Percentiles rank a stretch among this genome's conserved stretches.
Evolutionary conservation across 495 filamentous ascomycete genomes (phyloP).

Genomic region (Aspergillus panamensis): DNA sequence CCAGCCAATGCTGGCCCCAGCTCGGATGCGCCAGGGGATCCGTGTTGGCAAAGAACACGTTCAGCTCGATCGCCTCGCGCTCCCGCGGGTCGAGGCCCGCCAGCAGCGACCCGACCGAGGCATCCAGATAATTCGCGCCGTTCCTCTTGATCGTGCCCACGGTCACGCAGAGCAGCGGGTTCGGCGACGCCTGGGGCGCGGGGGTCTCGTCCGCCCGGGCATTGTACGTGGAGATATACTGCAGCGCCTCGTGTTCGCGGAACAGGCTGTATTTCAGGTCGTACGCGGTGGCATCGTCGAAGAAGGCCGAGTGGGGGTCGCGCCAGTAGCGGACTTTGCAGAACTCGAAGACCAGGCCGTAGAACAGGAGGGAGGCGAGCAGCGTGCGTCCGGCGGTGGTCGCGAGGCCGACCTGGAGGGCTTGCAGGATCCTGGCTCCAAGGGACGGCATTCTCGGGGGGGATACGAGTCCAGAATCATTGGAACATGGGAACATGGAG

Average conservation of each 20-base stretch:
- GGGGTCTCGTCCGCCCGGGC: constrained; percentile 8
- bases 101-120: constrained; percentile 49
- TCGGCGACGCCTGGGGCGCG: background rate
- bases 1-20: constrained; percentile 49
- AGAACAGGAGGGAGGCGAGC: constrained; percentile 25
- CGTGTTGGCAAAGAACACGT: constrained; percentile 50
- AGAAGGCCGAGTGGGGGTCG: constrained; percentile 45
- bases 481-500: too few relatives aligned
- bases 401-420: background rate
- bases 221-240: constrained; percentile 30
- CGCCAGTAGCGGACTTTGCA: constrained; percentile 32
- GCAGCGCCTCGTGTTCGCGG: constrained; percentile 35
- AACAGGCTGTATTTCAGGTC: constrained; percentile 36
- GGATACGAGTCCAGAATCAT: too few relatives aligned
- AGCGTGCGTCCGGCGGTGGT: constrained; percentile 8
- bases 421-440: background rate
- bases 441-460: background rate
- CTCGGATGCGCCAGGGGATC: constrained; percentile 46
- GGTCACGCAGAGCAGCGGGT: constrained; percentile 30
- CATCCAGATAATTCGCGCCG: constrained; percentile 41
- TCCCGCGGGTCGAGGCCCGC: constrained; percentile 44
- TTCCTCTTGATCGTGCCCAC: constrained; percentile 31
- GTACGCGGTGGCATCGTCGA: constrained; percentile 38
- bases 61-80: constrained; percentile 42
- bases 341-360: constrained; percentile 24